These are phyloP conservation scores for Wickerhamomyces bisporus DNA, from an alignment of 805 yeast genomes.

Conservation along the genomic window DNA sequence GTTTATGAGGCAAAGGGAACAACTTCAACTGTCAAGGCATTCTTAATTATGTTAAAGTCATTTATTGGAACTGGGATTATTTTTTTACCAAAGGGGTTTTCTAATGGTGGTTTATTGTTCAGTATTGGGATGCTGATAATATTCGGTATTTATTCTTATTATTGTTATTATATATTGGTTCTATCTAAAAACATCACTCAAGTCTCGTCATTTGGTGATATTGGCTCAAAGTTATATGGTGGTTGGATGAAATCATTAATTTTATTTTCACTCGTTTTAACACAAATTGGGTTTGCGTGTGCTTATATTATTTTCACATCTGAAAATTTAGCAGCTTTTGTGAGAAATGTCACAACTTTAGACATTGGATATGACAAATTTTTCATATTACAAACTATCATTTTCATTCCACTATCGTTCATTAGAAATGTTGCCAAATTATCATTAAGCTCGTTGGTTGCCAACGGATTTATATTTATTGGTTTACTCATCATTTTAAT, in stretches of 20 bases:
- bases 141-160: slow-evolving; percentile 67
- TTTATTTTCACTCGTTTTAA: slow-evolving; percentile 55
- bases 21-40: slow-evolving; percentile 69
- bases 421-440: slow-evolving; percentile 72
- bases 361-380: slow-evolving; percentile 38
- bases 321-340: slow-evolving; percentile 63
- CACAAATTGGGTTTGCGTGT: slow-evolving; percentile 77
- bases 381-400: slow-evolving; percentile 48
- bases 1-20: slow-evolving; percentile 45
- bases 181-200: slow-evolving; percentile 51
- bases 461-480: slow-evolving; percentile 60
- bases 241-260: slow-evolving; percentile 59
- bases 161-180: slow-evolving; percentile 70
- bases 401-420: slow-evolving; percentile 65
- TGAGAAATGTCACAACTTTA: slow-evolving; percentile 41
- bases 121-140: slow-evolving; percentile 46
- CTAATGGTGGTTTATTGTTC: slow-evolving; percentile 67
- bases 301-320: slow-evolving; percentile 79
- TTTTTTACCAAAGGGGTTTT: slow-evolving; percentile 64
- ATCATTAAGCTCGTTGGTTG: slow-evolving; percentile 65
- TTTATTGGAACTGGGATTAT: slow-evolving; percentile 75
- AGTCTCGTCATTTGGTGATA: slow-evolving; percentile 76
- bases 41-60: slow-evolving; percentile 64
- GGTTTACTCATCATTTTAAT: slow-evolving; percentile 64
- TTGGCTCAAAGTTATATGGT: slow-evolving; percentile 63